These are phyloP conservation scores for Metarhizium sp. DNA, from an alignment of 2,329 filamentous ascomycete genomes.

Conservation along the genomic window DNA sequence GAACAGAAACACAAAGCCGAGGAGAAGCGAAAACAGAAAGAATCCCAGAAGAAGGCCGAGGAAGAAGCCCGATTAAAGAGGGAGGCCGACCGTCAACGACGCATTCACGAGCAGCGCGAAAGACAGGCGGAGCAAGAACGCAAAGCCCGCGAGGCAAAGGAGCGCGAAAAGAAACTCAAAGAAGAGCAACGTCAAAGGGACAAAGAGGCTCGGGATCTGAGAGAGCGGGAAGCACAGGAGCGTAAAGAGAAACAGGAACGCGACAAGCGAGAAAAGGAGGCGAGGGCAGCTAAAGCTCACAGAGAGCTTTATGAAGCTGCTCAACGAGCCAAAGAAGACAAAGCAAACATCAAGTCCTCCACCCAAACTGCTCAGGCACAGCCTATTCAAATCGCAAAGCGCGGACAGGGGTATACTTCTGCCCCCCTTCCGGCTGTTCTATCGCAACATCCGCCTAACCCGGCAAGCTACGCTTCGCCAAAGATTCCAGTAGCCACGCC, in stretches of 20 bases:
- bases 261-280: slow-evolving; percentile 53
- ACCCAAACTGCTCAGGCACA: slow-evolving; percentile 23
- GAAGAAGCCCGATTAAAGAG: slow-evolving; percentile 81
- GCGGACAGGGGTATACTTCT: slow-evolving; percentile 26
- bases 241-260: slow-evolving; percentile 51
- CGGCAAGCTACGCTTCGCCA: slow-evolving; percentile 61
- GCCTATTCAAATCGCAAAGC: slow-evolving; percentile 11
- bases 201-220: slow-evolving; percentile 64
- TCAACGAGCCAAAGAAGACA: slow-evolving; percentile 62
- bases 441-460: slow-evolving; percentile 50
- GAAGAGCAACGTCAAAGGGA: slow-evolving; percentile 76
- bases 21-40: slow-evolving; percentile 84
- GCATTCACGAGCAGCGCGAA: slow-evolving; percentile 76
- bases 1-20: slow-evolving; percentile 77
- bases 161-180: slow-evolving; percentile 74
- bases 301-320: slow-evolving; percentile 44
- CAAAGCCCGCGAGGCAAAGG: slow-evolving; percentile 52
- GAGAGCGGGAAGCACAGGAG: slow-evolving; percentile 59
- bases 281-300: slow-evolving; percentile 46
- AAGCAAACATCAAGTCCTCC: slow-evolving; percentile 24
- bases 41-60: slow-evolving; percentile 80
- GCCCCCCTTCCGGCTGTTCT: slow-evolving; percentile 35
- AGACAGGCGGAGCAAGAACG: slow-evolving; percentile 78
- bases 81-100: slow-evolving; percentile 74
- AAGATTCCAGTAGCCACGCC: slow-evolving; percentile 73